phyloP scores from a whole-genome alignment of 202 grass and related monocot species.

The Carex arenaria region DNA sequence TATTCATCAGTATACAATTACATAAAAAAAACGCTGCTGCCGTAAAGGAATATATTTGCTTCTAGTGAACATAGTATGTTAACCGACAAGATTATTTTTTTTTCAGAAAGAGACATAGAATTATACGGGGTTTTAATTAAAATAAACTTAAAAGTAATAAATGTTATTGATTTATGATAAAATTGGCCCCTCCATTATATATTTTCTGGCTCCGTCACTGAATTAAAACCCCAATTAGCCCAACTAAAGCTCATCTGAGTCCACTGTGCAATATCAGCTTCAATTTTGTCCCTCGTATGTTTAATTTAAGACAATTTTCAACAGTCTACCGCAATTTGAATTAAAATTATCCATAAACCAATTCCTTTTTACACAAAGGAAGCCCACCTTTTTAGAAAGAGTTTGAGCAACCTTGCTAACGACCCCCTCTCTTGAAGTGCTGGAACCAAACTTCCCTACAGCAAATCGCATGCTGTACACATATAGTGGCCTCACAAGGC shows the following conservation, averaged over 20 bases:
- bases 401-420: conserved; percentile 71
- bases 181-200: too few species aligned
- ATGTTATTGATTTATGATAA: too few species aligned
- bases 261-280: not conserved
- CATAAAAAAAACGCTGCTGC: too few species aligned
- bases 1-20: too few species aligned
- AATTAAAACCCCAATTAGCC: not conserved
- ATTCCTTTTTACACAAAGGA: not conserved
- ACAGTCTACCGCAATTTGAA: not conserved
- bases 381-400: conserved; percentile 78
- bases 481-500: conserved; percentile 58
- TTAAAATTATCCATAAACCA: not conserved
- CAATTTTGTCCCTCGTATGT: not conserved
- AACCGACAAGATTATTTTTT: too few species aligned
- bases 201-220: too few species aligned
- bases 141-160: too few species aligned
- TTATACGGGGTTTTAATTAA: too few species aligned
- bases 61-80: too few species aligned
- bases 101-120: too few species aligned
- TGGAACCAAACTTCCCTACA: conserved; percentile 47
- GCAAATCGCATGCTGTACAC: conserved; percentile 71
- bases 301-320: not conserved
- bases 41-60: too few species aligned
- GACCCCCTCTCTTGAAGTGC: conserved; percentile 35
- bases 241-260: not conserved